Evolutionary conservation across 352 stramenopile species (phyloP).

Genomic region (Pilasporangium apinafurcum): DNA sequence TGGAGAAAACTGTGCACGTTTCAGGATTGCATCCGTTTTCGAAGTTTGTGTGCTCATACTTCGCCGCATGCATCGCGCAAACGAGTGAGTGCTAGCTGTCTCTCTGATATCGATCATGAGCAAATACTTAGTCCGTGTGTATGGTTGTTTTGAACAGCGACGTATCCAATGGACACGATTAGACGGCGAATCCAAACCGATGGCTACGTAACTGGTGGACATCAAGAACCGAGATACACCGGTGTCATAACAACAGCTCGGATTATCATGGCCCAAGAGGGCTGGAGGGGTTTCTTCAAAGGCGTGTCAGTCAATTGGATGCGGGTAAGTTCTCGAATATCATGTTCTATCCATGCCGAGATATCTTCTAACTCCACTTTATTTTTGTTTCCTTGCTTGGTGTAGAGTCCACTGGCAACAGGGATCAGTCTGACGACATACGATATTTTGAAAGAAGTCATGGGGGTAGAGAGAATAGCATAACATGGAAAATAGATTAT

Average conservation of each 20-base stretch:
- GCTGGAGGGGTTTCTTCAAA: conserved; percentile 82
- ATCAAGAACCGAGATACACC: conserved; percentile 50
- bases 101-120: background rate
- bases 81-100: conserved; percentile 37
- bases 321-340: conserved; percentile 37
- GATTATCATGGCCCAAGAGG: conserved; percentile 70
- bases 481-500: conserved; percentile 35
- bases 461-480: conserved; percentile 64
- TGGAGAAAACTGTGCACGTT: conserved; percentile 11
- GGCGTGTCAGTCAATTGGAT: conserved; percentile 85
- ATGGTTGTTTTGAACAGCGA: conserved; percentile 26
- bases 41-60: conserved; percentile 83
- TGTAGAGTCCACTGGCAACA: conserved; percentile 77
- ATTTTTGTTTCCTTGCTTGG: conserved; percentile 1
- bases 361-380: background rate
- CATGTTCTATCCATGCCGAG: background rate
- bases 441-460: conserved; percentile 82
- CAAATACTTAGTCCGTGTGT: background rate
- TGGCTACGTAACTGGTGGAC: conserved; percentile 53
- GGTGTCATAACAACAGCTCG: conserved; percentile 55
- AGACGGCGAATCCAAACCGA: conserved; percentile 79
- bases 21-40: conserved; percentile 54
- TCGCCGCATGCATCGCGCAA: conserved; percentile 79
- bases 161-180: conserved; percentile 84
- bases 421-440: conserved; percentile 85